A percentile compares a stretch with the other conserved stretches of the same genome.
These are phyloP conservation scores for Spongispora temasekensis DNA, from an alignment of 1,284 basidiomycete species.

Conservation along the genomic window DNA sequence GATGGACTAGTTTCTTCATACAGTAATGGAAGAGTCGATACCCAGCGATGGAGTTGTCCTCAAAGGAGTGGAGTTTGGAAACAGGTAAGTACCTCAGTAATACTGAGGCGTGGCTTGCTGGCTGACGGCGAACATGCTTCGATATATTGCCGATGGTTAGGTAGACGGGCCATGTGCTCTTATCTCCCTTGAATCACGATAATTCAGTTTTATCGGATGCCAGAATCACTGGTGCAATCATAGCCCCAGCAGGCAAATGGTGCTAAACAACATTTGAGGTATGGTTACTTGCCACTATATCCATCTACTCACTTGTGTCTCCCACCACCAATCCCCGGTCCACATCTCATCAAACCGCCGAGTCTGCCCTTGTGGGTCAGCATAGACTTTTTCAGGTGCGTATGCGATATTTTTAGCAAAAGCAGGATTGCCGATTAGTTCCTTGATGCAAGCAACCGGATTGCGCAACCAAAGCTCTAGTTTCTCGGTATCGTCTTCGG, in stretches of 20 bases:
- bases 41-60: not conserved
- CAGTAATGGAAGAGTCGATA: not conserved
- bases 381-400: conserved; percentile 34
- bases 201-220: too few relatives aligned
- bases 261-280: not conserved
- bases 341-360: conserved; percentile 41
- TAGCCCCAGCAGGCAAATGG: not conserved
- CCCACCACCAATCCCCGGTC: conserved; percentile 24
- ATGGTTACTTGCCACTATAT: too few relatives aligned
- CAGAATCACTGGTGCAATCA: not conserved
- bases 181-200: not conserved
- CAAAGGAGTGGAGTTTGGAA: not conserved
- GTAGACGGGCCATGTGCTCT: not conserved
- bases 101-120: too few relatives aligned
- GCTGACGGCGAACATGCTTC: not conserved
- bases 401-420: conserved; percentile 35
- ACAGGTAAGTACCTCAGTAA: not conserved
- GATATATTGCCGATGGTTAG: not conserved
- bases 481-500: not conserved
- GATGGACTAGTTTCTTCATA: not conserved
- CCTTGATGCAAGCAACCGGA: not conserved
- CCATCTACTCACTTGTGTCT: not conserved
- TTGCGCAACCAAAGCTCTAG: conserved; percentile 5
- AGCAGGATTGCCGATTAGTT: conserved; percentile 15
- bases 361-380: conserved; percentile 21